phyloP scores from a whole-genome alignment of 306 rosid genomes.

The Fragaria nilgerrensis region DNA sequence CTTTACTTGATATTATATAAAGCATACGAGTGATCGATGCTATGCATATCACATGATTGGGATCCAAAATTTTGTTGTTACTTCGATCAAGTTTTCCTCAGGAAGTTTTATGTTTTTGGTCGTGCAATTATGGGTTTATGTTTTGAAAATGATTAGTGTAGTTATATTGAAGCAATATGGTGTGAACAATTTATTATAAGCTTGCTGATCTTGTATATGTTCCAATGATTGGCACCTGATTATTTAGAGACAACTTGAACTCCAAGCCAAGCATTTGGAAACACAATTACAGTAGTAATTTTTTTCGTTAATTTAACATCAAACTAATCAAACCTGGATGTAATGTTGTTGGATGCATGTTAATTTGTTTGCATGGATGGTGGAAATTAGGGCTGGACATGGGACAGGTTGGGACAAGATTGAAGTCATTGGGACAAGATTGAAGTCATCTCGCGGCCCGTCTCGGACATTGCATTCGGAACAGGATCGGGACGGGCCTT shows the following conservation, averaged over 20 bases:
- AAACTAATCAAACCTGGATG: background rate
- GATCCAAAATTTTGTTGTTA: background rate
- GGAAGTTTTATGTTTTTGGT: background rate
- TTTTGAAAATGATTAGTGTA: background rate
- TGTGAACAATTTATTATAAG: background rate
- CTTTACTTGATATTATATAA: background rate
- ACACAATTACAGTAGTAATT: background rate
- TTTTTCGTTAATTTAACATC: background rate
- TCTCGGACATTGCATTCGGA: too few species aligned
- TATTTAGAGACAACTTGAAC: background rate
- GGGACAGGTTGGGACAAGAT: too few species aligned
- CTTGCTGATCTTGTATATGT: background rate
- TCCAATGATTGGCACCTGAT: background rate
- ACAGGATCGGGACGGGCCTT: too few species aligned
- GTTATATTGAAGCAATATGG: background rate
- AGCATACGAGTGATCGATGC: background rate
- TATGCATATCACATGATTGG: background rate
- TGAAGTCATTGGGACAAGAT: too few species aligned
- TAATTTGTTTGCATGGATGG: background rate
- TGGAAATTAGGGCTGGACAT: too few species aligned
- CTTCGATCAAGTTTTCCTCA: background rate
- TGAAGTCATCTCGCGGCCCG: too few species aligned
- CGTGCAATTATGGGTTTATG: background rate
- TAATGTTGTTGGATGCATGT: background rate
- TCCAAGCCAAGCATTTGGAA: background rate